A percentile compares a stretch with the other conserved stretches of the same genome.
Conservation (phyloP, 345 rosid genomes). For the rapeseed (Brassica napus) region DNA sequence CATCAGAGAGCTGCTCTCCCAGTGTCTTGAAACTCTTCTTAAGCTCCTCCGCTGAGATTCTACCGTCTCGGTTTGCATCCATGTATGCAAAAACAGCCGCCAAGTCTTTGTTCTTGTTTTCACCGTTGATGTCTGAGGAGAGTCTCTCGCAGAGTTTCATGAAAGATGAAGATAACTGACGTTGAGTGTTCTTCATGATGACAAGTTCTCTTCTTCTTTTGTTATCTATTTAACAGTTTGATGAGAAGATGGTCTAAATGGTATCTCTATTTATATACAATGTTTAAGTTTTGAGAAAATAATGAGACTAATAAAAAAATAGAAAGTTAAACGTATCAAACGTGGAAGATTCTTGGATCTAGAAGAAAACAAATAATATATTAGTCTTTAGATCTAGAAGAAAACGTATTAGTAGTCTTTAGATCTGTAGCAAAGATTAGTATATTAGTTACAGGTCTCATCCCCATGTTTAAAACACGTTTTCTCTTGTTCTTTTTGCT, state of each 20-base stretch:
- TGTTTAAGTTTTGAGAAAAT: neutral
- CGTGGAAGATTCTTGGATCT: conserved; percentile 35
- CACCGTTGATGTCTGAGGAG: neutral
- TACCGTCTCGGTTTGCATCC: conserved; percentile 65
- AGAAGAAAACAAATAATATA: neutral
- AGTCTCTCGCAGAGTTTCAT: neutral
- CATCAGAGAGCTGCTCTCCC: neutral
- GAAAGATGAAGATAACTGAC: neutral
- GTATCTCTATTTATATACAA: neutral
- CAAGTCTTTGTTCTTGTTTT: conserved; percentile 29
- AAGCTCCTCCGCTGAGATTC: conserved; percentile 55
- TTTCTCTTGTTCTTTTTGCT: neutral
- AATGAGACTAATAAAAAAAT: neutral
- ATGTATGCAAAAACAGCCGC: conserved; percentile 51
- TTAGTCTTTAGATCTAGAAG: conserved; percentile 29
- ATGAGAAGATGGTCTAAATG: neutral
- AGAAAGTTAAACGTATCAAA: conserved; percentile 10
- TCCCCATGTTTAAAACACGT: conserved; percentile 32
- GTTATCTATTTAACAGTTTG: neutral
- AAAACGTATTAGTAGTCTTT: neutral
- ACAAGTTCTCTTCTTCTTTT: neutral
- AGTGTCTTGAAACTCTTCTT: conserved; percentile 29
- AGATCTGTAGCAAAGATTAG: conserved; percentile 6
- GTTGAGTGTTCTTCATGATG: neutral
- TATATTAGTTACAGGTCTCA: conserved; percentile 7